Evolutionary conservation across 345 rosid genomes (phyloP), one percentile per base, ranked within the genome.

Genomic region (Kandelia obovata): DNA sequence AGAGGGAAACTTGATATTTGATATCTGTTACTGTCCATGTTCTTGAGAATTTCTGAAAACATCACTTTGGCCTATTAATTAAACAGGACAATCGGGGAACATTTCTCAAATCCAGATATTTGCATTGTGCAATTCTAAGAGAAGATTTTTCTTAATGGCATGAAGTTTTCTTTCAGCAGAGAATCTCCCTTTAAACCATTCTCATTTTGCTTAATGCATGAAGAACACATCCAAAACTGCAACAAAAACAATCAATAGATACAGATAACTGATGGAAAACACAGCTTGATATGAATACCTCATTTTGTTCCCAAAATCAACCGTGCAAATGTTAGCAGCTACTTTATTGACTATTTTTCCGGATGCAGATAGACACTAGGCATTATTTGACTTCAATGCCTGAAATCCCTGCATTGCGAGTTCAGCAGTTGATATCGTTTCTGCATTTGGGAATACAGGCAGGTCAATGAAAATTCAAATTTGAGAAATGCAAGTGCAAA

Each of bases 321-420:
- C 68, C 16, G 43, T 53, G 74, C 56, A 67, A 61, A 64, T 65
- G 62, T 46, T 60, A 63, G 32, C 59, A 34, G 65, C 69, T 53
- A 66, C 64, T 30, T 56, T 57, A 65, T 73, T 16, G 59, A 77
- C 65, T 23, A 58, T 67, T 64, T 66, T 67, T 63, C 65, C 69
- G 76, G 82, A 68, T 60, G 69, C 66, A 67, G 56, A 59, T 64
- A 75, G 60, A 75, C 69, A 67, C 62, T 52, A 70, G 60, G n/a
- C 66, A 55, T 65, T 70, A 55, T 66, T 81, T 69, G 79, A 75
- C 81, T 84, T 85, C 83, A 89, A 74, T 51, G 55, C 70, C 72
- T 85, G 83, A 64, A 86, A 81, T 72, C 82, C 81, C 66, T 71
- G 86, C 71, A 87, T 73, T 71, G 79, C 66, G 85, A 79, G 72